Percentiles rank a stretch among this genome's conserved stretches.
phyloP scores from a whole-genome alignment of 176 grass and related monocot genomes.

The Zoysia pacifica region DNA sequence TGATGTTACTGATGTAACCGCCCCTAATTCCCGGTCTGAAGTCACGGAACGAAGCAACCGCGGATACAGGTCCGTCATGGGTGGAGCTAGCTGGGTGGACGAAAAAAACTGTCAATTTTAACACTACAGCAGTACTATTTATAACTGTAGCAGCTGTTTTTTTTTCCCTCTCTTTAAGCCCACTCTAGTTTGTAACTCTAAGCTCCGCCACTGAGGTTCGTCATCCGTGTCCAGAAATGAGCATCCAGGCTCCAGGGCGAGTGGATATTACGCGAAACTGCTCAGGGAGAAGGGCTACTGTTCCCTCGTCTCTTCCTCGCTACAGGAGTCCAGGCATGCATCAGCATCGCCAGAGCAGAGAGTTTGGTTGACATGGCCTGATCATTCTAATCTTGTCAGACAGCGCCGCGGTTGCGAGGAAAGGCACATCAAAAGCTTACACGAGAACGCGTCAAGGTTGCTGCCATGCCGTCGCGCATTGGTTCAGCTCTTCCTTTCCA shows the following conservation, averaged over 20 bases:
- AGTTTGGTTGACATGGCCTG: background rate
- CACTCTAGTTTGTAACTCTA: no score
- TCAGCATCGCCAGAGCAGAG: background rate
- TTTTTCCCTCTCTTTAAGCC: no score
- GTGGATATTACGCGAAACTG: background rate
- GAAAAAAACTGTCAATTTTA: no score
- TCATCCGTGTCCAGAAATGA: background rate
- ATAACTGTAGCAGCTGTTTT: no score
- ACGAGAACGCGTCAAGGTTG: background rate
- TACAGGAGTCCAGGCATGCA: background rate
- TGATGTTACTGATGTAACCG: conserved; percentile 35
- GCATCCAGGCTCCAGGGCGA: background rate
- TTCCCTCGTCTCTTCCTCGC: background rate
- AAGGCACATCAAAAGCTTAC: conserved; percentile 31
- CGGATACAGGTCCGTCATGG: no score
- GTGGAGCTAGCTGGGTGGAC: no score
- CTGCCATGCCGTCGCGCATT: conserved; percentile 20
- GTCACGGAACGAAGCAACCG: conserved; percentile 1
- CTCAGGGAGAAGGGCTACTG: background rate
- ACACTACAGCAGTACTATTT: no score
- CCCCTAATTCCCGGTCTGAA: conserved; percentile 37
- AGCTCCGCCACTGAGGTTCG: no score
- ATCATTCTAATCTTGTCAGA: conserved; percentile 23
- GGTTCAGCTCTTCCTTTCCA: conserved; percentile 14
- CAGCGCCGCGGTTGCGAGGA: conserved; percentile 29